Percentiles rank a stretch among this genome's conserved stretches.
Conservation (phyloP, 169 alveolate genomes). For the Babesia ovata region DNA sequence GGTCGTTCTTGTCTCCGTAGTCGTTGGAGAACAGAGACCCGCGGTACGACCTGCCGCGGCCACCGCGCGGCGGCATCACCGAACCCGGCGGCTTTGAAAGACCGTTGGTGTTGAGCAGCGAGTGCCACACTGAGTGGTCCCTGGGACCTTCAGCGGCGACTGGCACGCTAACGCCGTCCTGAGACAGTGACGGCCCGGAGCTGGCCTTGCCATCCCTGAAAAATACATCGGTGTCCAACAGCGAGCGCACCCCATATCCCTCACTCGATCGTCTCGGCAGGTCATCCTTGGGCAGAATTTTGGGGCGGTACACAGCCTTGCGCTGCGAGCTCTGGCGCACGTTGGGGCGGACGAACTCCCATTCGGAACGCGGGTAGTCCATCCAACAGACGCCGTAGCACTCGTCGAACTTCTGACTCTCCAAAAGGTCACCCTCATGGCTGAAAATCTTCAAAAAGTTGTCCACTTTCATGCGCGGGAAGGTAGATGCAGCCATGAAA, state of each 20-base stretch:
- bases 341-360: constrained; percentile 55
- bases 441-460: constrained; percentile 72
- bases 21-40: constrained; percentile 59
- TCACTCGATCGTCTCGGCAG: not conserved
- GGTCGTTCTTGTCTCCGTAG: constrained; percentile 63
- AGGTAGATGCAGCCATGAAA: constrained; percentile 78
- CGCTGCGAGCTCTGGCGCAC: constrained; percentile 49
- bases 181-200: not conserved
- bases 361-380: not conserved
- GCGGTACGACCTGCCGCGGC: constrained; percentile 5
- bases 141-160: not conserved
- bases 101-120: not conserved
- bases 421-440: constrained; percentile 72
- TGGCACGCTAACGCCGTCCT: not conserved
- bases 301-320: constrained; percentile 63
- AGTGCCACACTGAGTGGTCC: not conserved
- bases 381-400: constrained; percentile 67
- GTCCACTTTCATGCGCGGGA: constrained; percentile 81
- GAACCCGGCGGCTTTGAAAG: too few species aligned
- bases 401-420: constrained; percentile 57
- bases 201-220: not conserved
- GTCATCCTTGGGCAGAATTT: constrained; percentile 28
- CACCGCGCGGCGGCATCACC: not conserved
- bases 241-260: not conserved
- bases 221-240: not conserved